A percentile compares a stretch with the other conserved stretches of the same genome.
Conservation (phyloP, 129 eudicot species). For the Kitagawia praeruptora region DNA sequence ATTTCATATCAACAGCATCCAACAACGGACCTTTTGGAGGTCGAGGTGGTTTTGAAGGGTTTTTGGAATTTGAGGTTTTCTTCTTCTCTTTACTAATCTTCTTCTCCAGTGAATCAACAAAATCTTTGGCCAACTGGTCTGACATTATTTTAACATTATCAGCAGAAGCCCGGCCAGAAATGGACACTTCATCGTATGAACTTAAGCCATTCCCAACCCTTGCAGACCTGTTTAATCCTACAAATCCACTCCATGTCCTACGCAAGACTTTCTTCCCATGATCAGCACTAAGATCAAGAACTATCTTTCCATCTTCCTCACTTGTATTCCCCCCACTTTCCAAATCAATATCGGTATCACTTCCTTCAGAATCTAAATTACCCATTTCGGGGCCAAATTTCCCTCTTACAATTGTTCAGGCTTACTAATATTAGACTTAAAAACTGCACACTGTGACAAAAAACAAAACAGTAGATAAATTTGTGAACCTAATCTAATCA, state of each 20-base stretch:
- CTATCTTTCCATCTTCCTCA: slow-evolving; percentile 35
- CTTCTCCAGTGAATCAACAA: slow-evolving; percentile 9
- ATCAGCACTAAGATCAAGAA: neutral
- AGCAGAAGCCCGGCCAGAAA: slow-evolving; percentile 19
- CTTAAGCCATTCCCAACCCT: slow-evolving; percentile 13
- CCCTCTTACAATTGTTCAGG: neutral
- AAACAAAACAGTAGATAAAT: neutral
- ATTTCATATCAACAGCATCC: slow-evolving; percentile 37
- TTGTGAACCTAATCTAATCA: neutral
- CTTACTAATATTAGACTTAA: neutral
- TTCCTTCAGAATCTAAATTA: slow-evolving; percentile 13
- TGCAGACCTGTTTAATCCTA: slow-evolving; percentile 14
- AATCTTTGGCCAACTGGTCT: slow-evolving; percentile 18
- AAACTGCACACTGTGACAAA: neutral
- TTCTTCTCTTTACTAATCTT: slow-evolving; percentile 10
- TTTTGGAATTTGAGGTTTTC: slow-evolving; percentile 19
- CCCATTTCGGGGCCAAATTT: slow-evolving; percentile 24
- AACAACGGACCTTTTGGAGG: slow-evolving; percentile 42
- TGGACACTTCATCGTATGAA: slow-evolving; percentile 17
- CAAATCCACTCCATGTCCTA: slow-evolving; percentile 21
- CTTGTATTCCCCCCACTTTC: slow-evolving; percentile 47
- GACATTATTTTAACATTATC: slow-evolving; percentile 9
- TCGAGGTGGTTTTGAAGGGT: slow-evolving; percentile 40
- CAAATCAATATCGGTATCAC: slow-evolving; percentile 37
- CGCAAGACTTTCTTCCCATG: slow-evolving; percentile 12